Conservation (phyloP, 345 rosid species). For the Zanthoxylum bungeanum region DNA sequence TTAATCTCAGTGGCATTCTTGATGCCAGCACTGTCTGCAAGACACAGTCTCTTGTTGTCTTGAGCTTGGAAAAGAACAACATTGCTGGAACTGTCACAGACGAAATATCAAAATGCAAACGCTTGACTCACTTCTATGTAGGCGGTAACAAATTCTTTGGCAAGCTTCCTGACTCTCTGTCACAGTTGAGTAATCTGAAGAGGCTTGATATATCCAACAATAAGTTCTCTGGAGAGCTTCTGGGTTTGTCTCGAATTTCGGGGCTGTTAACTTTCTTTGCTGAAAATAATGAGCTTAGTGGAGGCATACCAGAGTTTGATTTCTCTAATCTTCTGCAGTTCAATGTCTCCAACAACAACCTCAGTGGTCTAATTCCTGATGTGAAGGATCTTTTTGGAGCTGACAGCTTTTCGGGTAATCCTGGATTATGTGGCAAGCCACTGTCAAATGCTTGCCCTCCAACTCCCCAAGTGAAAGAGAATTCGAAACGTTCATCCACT, state of each 20-base stretch:
- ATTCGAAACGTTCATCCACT: constrained; percentile 10
- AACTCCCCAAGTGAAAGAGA: constrained; percentile 14
- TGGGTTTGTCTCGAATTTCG: constrained; percentile 33
- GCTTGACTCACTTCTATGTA: constrained; percentile 43
- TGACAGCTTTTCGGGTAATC: constrained; percentile 45
- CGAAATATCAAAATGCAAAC: constrained; percentile 42
- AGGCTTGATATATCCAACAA: constrained; percentile 43
- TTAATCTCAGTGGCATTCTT: constrained; percentile 41
- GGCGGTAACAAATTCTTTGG: constrained; percentile 41
- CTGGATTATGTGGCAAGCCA: constrained; percentile 42
- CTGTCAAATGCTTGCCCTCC: constrained; percentile 39
- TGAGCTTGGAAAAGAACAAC: constrained; percentile 43
- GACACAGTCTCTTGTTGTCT: constrained; percentile 28
- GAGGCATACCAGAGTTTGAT: constrained; percentile 40
- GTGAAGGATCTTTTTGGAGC: constrained; percentile 30
- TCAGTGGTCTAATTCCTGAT: constrained; percentile 49
- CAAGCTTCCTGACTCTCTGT: constrained; percentile 38
- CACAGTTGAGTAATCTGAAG: constrained; percentile 39
- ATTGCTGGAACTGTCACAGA: constrained; percentile 33
- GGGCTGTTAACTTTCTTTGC: constrained; percentile 42
- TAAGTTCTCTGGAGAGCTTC: constrained; percentile 40
- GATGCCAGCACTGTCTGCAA: constrained; percentile 38
- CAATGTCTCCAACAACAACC: constrained; percentile 70
- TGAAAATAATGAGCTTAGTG: constrained; percentile 42
- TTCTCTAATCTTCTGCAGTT: constrained; percentile 40